Conservation (phyloP, 1,284 basidiomycete species). For the Inonotus obliquus region DNA sequence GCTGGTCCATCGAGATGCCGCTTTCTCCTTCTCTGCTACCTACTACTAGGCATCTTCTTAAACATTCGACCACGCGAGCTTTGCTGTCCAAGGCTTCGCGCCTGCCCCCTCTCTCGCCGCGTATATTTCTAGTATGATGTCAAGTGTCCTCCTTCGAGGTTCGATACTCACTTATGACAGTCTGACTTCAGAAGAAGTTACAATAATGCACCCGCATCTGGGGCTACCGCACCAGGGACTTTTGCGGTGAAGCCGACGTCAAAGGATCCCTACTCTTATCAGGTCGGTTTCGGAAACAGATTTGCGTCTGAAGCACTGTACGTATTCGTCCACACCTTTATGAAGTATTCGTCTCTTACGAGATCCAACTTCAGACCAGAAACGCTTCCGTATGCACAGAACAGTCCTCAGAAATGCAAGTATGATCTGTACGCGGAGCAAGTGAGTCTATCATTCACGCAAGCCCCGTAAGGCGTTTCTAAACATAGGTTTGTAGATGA, state of each 20-base stretch:
- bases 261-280: constrained; percentile 26
- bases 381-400: constrained; percentile 32
- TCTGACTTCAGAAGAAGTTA: constrained; percentile 9
- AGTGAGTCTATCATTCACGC: constrained; percentile 15
- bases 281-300: constrained; percentile 31
- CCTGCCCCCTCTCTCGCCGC: not conserved
- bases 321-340: not conserved
- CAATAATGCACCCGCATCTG: constrained; percentile 4
- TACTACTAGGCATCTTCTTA: not conserved
- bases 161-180: not conserved
- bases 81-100: not conserved
- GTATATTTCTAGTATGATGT: not conserved
- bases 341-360: not conserved
- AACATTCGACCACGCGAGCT: not conserved
- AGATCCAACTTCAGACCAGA: constrained; percentile 25
- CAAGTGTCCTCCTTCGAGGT: not conserved
- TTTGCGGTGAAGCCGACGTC: constrained; percentile 37
- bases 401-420: constrained; percentile 34
- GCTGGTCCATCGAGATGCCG: not conserved
- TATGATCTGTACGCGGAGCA: constrained; percentile 37
- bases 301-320: constrained; percentile 26
- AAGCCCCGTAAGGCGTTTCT: not conserved
- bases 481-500: constrained; percentile 25
- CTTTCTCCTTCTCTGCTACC: not conserved
- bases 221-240: constrained; percentile 36